Percentiles rank a stretch among this genome's conserved stretches.
phyloP scores from a whole-genome alignment of 768 basidiomycete genomes.

The Leucocoprinus birnbaumii region DNA sequence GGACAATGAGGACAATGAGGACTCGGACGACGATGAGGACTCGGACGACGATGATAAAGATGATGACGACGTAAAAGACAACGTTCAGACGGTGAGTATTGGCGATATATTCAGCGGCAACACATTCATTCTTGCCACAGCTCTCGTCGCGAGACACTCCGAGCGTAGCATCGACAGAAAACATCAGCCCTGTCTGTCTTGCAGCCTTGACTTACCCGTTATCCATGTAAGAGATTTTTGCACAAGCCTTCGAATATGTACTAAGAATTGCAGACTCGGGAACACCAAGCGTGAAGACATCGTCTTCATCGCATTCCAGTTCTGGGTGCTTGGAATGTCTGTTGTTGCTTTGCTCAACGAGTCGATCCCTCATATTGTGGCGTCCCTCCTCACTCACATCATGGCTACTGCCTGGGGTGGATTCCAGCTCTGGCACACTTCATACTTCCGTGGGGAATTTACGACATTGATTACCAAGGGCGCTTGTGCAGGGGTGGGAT shows the following conservation, averaged over 20 bases:
- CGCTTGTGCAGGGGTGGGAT: slow-evolving; percentile 49
- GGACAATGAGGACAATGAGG: slow-evolving; percentile 14
- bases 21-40: slow-evolving; percentile 15
- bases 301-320: slow-evolving; percentile 73
- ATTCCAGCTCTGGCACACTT: slow-evolving; percentile 63
- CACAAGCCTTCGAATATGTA: neutral
- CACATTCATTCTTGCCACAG: neutral
- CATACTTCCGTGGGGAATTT: slow-evolving; percentile 55
- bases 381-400: slow-evolving; percentile 70
- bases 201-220: slow-evolving; percentile 69
- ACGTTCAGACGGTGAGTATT: slow-evolving; percentile 7
- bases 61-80: slow-evolving; percentile 14
- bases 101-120: neutral
- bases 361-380: slow-evolving; percentile 79
- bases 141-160: neutral
- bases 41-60: slow-evolving; percentile 14
- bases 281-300: slow-evolving; percentile 79
- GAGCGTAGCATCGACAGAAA: neutral
- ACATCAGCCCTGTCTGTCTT: slow-evolving; percentile 38
- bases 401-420: slow-evolving; percentile 72
- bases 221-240: slow-evolving; percentile 44
- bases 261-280: slow-evolving; percentile 41
- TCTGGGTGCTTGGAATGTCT: slow-evolving; percentile 81
- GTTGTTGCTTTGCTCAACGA: slow-evolving; percentile 70
- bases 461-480: slow-evolving; percentile 56